Evolutionary conservation across 139 green algal species (phyloP).

Genomic region (Haematococcus lacustris): DNA sequence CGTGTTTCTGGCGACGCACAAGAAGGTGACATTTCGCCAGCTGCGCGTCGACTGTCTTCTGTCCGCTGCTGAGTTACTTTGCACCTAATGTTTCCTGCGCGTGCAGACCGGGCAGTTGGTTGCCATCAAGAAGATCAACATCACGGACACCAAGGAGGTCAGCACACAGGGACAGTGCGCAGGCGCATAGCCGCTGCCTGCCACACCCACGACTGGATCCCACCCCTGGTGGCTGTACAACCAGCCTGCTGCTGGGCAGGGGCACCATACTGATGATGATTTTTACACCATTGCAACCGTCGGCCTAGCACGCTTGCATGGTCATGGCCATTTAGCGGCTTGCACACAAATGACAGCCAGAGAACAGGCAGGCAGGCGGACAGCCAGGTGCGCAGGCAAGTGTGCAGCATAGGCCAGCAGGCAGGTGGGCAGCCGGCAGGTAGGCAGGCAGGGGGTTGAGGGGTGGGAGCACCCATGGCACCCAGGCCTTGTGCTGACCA

Average conservation of each 20-base stretch:
- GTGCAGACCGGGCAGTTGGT: conserved; percentile 75
- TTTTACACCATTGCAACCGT: not conserved
- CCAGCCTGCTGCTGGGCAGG: too few relatives aligned
- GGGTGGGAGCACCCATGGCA: too few relatives aligned
- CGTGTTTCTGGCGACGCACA: conserved; percentile 70
- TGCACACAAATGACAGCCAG: too few relatives aligned
- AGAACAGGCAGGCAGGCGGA: too few relatives aligned
- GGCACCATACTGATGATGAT: too few relatives aligned
- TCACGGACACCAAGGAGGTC: conserved; percentile 60
- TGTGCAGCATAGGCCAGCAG: too few relatives aligned
- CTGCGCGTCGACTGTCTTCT: not conserved
- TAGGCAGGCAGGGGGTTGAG: too few relatives aligned
- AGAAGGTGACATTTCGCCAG: conserved; percentile 50
- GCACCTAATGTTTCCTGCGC: not conserved
- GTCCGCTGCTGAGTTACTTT: not conserved
- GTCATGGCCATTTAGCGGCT: not conserved
- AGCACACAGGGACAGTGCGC: not conserved
- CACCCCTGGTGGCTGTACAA: not conserved
- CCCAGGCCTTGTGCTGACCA: too few relatives aligned
- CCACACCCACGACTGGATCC: not conserved
- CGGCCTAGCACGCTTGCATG: not conserved
- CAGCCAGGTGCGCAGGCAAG: too few relatives aligned
- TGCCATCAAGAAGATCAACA: conserved; percentile 82
- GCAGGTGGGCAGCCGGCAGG: too few relatives aligned
- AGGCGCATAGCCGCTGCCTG: not conserved